A percentile compares a stretch with the other conserved stretches of the same genome.
Evolutionary conservation across 805 yeast genomes (phyloP).

Genomic region (Barnettozyma botsteinii): DNA sequence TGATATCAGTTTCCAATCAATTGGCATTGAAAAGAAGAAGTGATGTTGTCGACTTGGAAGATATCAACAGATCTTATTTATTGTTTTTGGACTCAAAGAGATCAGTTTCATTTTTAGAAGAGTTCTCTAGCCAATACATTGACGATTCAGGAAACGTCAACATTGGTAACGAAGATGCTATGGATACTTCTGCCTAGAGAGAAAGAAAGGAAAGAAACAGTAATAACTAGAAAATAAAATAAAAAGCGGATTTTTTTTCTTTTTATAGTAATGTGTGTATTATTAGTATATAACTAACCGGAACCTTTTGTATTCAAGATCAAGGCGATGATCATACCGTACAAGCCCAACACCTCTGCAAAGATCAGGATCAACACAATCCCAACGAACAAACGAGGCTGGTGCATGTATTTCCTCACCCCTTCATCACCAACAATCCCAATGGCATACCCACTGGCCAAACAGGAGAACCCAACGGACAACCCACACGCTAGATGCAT

Average conservation of each 20-base stretch:
- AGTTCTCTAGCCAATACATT: constrained; percentile 60
- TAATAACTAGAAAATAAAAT: too few relatives aligned
- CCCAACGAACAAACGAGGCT: constrained; percentile 83
- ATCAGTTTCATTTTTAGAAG: constrained; percentile 80
- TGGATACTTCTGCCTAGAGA: constrained; percentile 32
- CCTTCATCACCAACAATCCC: constrained; percentile 95
- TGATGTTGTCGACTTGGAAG: constrained; percentile 63
- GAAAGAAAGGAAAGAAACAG: not conserved
- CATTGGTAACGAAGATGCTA: constrained; percentile 39
- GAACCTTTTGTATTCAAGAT: constrained; percentile 87
- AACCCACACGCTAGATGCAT: constrained; percentile 97
- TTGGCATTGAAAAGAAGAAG: constrained; percentile 78
- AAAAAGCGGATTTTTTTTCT: not conserved
- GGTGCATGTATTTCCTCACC: constrained; percentile 82
- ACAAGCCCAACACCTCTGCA: constrained; percentile 84
- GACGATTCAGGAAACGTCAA: constrained; percentile 73
- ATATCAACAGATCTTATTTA: constrained; percentile 80
- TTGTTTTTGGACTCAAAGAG: constrained; percentile 86
- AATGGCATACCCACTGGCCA: constrained; percentile 95
- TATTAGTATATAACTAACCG: constrained; percentile 34
- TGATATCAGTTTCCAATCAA: constrained; percentile 85
- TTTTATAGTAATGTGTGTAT: too few relatives aligned
- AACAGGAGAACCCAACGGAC: constrained; percentile 92
- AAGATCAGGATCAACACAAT: constrained; percentile 84
- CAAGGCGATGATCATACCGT: constrained; percentile 94